Evolutionary conservation across 805 yeast species (phyloP), one percentile per base, ranked within the genome.

Genomic region (Debaryomyces hansenii): DNA sequence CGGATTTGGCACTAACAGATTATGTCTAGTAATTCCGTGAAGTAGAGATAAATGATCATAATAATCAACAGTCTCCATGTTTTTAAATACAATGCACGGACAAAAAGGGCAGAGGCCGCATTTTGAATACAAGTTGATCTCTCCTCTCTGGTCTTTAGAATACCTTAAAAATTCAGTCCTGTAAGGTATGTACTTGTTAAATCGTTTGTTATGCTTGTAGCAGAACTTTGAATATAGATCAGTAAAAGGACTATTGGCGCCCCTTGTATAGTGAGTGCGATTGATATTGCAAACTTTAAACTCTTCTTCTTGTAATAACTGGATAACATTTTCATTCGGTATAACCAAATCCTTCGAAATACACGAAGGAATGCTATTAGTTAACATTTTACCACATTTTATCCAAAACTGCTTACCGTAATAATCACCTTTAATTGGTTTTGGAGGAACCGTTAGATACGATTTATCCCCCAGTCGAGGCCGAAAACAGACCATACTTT

Each of bases 81-180:
- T 35, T 8, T 35, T 35, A 12, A 35, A 35, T 4, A 35, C 20
- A 8, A 35, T 35, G 7, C n/a, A 2, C 7, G 38, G 38, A 15
- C 38, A 35, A 35, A 35, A 35, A 9, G 38, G 38, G n/a, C 38
- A 35, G 7, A 35, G 38, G 6, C 38, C 38, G 24, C 20, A 35
- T 35, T 20, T 35, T 16, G 38, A 35, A 18, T 35, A 20, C 6
- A 18, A 16, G n/a, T 35, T 15, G 6, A 35, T 18, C 2, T 35
- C n/a, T 12, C 38, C 38, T 6, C n/a, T 35, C 18, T 14, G 38
- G 20, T 18, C 24, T 35, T 12, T 4, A 5, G 20, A 18, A 35
- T 35, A 35, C 16, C 38, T 12, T 11, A 35, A 11, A 20, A n/a
- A 35, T 20, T 35, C 38, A 16, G 38, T 16, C 18, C 14, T 35